Percentiles rank a stretch among this genome's conserved stretches.
Evolutionary conservation across 2,329 filamentous ascomycete species (phyloP).

Genomic region (Fusarium concolor): DNA sequence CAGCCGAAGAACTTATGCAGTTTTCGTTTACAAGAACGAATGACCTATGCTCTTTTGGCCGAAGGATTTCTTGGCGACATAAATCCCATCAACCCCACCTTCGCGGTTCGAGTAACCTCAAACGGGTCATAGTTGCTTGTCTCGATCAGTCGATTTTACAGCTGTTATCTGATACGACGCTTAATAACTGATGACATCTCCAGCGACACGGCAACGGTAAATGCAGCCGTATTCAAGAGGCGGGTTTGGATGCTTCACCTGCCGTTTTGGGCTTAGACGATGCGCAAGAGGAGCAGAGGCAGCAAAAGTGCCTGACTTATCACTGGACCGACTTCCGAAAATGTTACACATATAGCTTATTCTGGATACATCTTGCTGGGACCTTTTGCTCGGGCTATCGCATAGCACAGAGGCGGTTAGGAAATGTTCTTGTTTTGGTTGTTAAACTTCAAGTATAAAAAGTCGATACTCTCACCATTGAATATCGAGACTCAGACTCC

Average conservation of each 20-base stretch:
- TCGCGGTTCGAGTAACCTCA: neutral
- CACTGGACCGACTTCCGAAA: constrained; percentile 23
- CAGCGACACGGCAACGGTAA: neutral
- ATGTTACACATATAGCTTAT: neutral
- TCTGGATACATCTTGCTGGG: neutral
- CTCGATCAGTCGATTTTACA: constrained; percentile 9
- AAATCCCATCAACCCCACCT: neutral
- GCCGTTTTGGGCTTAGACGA: neutral
- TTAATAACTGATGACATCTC: neutral
- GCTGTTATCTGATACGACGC: constrained; percentile 1
- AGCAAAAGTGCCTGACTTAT: constrained; percentile 25
- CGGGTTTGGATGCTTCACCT: constrained; percentile 9
- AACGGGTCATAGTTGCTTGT: neutral
- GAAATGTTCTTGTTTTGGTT: neutral
- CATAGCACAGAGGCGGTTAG: neutral
- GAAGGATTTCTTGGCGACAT: constrained; percentile 11
- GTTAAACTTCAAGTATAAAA: neutral
- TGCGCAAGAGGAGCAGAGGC: neutral
- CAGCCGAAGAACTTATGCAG: constrained; percentile 10
- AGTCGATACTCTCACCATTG: accelerated
- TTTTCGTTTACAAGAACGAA: neutral
- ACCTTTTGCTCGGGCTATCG: constrained; percentile 19
- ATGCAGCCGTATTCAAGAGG: neutral
- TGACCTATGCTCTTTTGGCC: neutral
- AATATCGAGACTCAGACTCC: accelerated